Evolutionary conservation across 1,284 basidiomycete species (phyloP).

Genomic region (Cryptococcus amylolentus): DNA sequence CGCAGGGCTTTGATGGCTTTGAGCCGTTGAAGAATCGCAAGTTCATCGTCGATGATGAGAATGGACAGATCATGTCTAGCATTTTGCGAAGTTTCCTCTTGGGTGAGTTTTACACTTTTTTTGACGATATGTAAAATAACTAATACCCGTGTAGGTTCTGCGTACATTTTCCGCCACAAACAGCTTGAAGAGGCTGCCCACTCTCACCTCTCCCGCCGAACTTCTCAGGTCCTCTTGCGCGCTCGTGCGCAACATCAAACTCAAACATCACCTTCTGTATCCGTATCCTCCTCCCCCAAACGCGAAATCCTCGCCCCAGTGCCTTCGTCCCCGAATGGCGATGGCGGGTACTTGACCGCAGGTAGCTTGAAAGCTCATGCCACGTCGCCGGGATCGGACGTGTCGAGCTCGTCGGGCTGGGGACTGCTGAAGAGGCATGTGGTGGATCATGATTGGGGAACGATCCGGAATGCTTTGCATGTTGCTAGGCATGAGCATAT

Average conservation of each 20-base stretch:
- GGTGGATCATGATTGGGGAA: constrained; percentile 51
- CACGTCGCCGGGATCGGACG: constrained; percentile 1
- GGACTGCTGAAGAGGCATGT: constrained; percentile 52
- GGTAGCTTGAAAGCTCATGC: background rate
- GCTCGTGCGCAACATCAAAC: constrained; percentile 21
- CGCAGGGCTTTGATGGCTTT: constrained; percentile 69
- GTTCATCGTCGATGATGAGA: constrained; percentile 79
- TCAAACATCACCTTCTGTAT: constrained; percentile 17
- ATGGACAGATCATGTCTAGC: constrained; percentile 72
- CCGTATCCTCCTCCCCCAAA: constrained; percentile 22
- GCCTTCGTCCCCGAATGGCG: too few species aligned
- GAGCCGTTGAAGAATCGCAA: constrained; percentile 62
- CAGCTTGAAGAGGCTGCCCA: constrained; percentile 40
- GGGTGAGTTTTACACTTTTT: constrained; percentile 54
- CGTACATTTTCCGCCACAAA: constrained; percentile 49
- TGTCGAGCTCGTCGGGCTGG: constrained; percentile 6
- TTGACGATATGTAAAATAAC: background rate
- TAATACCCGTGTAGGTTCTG: constrained; percentile 28
- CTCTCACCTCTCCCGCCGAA: constrained; percentile 37
- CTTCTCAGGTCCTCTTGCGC: constrained; percentile 30
- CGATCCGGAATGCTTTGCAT: constrained; percentile 60
- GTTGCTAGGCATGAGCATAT: constrained; percentile 69
- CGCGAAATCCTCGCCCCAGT: background rate
- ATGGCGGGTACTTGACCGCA: background rate
- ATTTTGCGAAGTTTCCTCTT: constrained; percentile 82